phyloP scores from a whole-genome alignment of 805 yeast genomes.

The Isabelozyma pseudorhagii region DNA sequence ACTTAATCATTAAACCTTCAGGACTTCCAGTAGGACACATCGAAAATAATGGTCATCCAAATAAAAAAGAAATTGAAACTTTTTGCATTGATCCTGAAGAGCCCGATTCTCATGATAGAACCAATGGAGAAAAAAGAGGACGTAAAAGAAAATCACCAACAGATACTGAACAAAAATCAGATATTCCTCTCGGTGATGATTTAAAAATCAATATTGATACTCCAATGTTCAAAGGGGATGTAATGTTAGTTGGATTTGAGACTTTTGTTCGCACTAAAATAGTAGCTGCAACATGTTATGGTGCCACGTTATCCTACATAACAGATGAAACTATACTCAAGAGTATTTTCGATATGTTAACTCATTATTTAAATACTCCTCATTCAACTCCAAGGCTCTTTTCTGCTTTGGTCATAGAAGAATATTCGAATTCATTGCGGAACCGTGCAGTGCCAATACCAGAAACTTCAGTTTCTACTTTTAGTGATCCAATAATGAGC shows the following conservation, averaged over 20 bases:
- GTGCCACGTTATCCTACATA: slow-evolving; percentile 56
- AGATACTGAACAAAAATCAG: slow-evolving; percentile 11
- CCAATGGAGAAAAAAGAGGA: slow-evolving; percentile 32
- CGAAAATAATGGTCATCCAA: not conserved
- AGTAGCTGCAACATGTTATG: slow-evolving; percentile 73
- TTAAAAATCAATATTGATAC: slow-evolving; percentile 84
- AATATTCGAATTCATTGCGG: slow-evolving; percentile 47
- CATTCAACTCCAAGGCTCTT: slow-evolving; percentile 82
- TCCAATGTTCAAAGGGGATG: slow-evolving; percentile 89
- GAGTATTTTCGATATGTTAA: slow-evolving; percentile 35
- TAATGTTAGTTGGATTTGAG: slow-evolving; percentile 76
- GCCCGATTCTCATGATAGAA: slow-evolving; percentile 7
- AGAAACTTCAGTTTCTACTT: slow-evolving; percentile 12
- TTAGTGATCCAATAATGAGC: slow-evolving; percentile 26
- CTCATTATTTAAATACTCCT: slow-evolving; percentile 49
- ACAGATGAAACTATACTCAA: slow-evolving; percentile 34
- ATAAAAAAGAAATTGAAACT: not conserved
- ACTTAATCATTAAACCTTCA: slow-evolving; percentile 76
- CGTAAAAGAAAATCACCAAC: slow-evolving; percentile 44
- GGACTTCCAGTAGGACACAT: slow-evolving; percentile 43
- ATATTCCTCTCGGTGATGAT: slow-evolving; percentile 53
- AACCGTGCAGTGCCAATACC: slow-evolving; percentile 12
- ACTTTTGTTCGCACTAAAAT: slow-evolving; percentile 72
- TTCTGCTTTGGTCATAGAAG: slow-evolving; percentile 66
- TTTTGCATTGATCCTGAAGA: slow-evolving; percentile 9